phyloP scores from a whole-genome alignment of 1,284 basidiomycete species.

The Tremellales sp. region DNA sequence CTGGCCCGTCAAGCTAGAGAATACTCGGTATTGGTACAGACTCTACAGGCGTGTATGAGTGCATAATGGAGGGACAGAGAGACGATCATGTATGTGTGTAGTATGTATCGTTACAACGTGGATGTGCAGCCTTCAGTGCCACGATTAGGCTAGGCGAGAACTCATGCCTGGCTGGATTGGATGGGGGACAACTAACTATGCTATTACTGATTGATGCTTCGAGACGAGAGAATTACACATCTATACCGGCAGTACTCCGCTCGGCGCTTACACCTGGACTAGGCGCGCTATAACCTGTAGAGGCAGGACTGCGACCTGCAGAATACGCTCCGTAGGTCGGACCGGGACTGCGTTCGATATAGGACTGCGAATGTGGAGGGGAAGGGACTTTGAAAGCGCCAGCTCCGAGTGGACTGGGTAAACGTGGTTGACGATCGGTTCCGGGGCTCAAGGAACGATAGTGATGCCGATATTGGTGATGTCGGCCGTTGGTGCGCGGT shows the following conservation, averaged over 20 bases:
- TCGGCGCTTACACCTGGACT: background rate
- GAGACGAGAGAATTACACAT: too few relatives aligned
- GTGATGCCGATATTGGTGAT: background rate
- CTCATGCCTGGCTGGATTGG: too few relatives aligned
- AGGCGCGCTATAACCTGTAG: background rate
- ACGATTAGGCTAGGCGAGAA: too few relatives aligned
- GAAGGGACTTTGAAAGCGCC: background rate
- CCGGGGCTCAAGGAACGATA: background rate
- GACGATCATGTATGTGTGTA: background rate
- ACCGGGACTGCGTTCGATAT: too few relatives aligned
- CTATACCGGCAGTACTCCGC: background rate
- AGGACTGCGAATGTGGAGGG: background rate
- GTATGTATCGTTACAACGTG: background rate
- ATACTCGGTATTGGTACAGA: conserved; percentile 48
- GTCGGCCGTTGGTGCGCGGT: background rate
- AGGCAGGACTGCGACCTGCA: background rate
- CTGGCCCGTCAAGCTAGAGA: conserved; percentile 49
- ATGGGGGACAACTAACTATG: too few relatives aligned
- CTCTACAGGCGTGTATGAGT: conserved; percentile 26
- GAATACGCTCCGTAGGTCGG: too few relatives aligned
- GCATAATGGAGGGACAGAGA: too few relatives aligned
- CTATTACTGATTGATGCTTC: too few relatives aligned
- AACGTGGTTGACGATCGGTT: background rate
- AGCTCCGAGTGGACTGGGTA: background rate
- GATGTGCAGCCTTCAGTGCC: too few relatives aligned